These are phyloP conservation scores for Daldinia sp. DNA, from an alignment of 2,329 filamentous ascomycete genomes.

Conservation along the genomic window DNA sequence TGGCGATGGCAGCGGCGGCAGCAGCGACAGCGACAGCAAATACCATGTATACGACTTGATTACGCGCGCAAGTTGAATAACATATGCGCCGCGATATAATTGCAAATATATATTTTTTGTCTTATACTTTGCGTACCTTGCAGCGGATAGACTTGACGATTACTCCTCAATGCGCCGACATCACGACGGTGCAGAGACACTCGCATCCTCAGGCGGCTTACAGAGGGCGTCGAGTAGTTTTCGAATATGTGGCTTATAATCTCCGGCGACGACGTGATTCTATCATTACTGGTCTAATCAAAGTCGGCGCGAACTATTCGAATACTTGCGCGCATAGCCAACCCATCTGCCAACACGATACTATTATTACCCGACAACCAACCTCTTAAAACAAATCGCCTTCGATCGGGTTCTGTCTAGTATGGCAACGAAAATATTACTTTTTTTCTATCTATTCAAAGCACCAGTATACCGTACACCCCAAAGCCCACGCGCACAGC, in stretches of 20 bases:
- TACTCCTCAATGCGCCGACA: conserved; percentile 24
- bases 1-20: conserved; percentile 7
- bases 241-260: not conserved
- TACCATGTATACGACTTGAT: conserved; percentile 13
- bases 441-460: not conserved
- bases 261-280: conserved; percentile 17
- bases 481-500: not conserved
- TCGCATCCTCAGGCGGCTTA: not conserved
- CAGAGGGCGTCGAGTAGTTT: not conserved
- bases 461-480: not conserved
- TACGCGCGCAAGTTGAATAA: conserved; percentile 14
- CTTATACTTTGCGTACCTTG: conserved; percentile 14
- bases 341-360: conserved; percentile 7
- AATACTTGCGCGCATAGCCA: conserved; percentile 24
- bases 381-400: not conserved
- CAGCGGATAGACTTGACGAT: conserved; percentile 19
- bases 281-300: conserved; percentile 7
- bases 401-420: not conserved
- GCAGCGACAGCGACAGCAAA: conserved; percentile 1
- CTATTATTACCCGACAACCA: conserved; percentile 3
- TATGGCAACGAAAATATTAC: not conserved
- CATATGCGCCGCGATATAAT: not conserved
- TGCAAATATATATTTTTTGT: not conserved
- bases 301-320: conserved; percentile 22
- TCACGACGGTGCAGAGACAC: not conserved